These are phyloP conservation scores for Botrytis medusae DNA, from an alignment of 2,329 filamentous ascomycete genomes.

Conservation along the genomic window DNA sequence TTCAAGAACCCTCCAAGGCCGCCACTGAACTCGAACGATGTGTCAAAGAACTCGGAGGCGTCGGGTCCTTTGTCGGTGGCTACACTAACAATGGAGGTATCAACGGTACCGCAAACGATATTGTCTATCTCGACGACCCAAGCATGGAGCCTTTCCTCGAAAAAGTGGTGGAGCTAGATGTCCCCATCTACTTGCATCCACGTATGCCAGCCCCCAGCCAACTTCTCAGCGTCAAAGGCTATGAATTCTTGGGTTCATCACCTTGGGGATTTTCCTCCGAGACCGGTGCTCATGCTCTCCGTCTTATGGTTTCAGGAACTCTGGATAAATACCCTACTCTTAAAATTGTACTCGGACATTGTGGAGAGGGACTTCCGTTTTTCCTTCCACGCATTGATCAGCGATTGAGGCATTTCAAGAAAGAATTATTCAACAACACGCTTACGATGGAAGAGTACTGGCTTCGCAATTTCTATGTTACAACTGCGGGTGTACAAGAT, in stretches of 20 bases:
- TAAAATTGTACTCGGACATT: constrained; percentile 32
- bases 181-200: constrained; percentile 46
- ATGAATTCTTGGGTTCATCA: constrained; percentile 43
- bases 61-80: constrained; percentile 44
- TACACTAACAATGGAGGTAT: constrained; percentile 41
- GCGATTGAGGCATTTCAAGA: constrained; percentile 9
- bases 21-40: constrained; percentile 31
- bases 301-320: constrained; percentile 31
- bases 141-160: constrained; percentile 41
- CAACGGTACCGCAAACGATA: constrained; percentile 34
- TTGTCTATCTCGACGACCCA: constrained; percentile 39
- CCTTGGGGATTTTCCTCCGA: constrained; percentile 52
- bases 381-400: neutral
- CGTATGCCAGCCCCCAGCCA: constrained; percentile 34
- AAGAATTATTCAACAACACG: neutral
- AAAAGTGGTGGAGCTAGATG: constrained; percentile 42
- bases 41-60: constrained; percentile 43
- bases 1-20: constrained; percentile 29
- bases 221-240: constrained; percentile 31
- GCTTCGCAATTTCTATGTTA: constrained; percentile 57
- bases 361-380: constrained; percentile 32
- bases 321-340: constrained; percentile 31
- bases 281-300: constrained; percentile 32
- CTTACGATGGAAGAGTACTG: constrained; percentile 44
- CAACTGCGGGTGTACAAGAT: constrained; percentile 50